Percentiles rank a stretch among this genome's conserved stretches.
phyloP scores from a whole-genome alignment of 2,329 filamentous ascomycete genomes.

The Tolypocladium endophyticum region DNA sequence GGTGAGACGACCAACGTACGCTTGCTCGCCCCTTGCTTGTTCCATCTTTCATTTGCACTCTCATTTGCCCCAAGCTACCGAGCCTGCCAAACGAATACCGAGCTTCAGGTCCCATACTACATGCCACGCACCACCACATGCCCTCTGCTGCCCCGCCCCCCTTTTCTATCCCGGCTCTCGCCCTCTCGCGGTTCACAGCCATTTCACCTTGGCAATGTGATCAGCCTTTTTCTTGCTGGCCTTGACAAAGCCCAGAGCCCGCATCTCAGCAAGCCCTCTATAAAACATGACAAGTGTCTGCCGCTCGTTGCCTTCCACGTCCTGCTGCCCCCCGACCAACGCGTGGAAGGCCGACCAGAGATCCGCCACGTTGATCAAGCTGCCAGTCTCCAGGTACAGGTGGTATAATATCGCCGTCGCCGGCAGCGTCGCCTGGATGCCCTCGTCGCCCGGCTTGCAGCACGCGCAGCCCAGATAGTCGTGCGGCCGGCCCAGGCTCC shows the following conservation, averaged over 20 bases:
- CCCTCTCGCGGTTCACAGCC: slow-evolving; percentile 47
- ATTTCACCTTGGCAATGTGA: slow-evolving; percentile 84
- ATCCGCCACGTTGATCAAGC: slow-evolving; percentile 68
- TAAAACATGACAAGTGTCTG: slow-evolving; percentile 70
- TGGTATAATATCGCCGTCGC: slow-evolving; percentile 67
- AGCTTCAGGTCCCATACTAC: neutral
- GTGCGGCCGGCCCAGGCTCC: slow-evolving; percentile 60
- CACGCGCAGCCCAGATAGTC: slow-evolving; percentile 70
- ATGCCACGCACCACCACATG: neutral
- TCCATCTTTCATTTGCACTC: too few relatives aligned
- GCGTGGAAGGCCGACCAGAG: slow-evolving; percentile 68
- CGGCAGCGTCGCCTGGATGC: slow-evolving; percentile 52
- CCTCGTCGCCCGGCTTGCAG: slow-evolving; percentile 40
- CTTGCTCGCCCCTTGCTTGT: neutral
- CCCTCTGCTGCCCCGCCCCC: too few relatives aligned
- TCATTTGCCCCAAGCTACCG: neutral
- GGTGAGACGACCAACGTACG: neutral
- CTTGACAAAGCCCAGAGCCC: slow-evolving; percentile 79
- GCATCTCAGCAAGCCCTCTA: slow-evolving; percentile 72
- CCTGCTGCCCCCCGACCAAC: slow-evolving; percentile 39
- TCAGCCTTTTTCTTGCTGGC: slow-evolving; percentile 84
- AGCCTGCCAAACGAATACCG: neutral
- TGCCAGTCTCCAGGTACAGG: slow-evolving; percentile 67
- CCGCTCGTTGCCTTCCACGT: slow-evolving; percentile 39
- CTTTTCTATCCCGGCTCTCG: neutral